Conservation (phyloP, 2,329 filamentous ascomycete genomes). For the Grosmannia serpens region DNA sequence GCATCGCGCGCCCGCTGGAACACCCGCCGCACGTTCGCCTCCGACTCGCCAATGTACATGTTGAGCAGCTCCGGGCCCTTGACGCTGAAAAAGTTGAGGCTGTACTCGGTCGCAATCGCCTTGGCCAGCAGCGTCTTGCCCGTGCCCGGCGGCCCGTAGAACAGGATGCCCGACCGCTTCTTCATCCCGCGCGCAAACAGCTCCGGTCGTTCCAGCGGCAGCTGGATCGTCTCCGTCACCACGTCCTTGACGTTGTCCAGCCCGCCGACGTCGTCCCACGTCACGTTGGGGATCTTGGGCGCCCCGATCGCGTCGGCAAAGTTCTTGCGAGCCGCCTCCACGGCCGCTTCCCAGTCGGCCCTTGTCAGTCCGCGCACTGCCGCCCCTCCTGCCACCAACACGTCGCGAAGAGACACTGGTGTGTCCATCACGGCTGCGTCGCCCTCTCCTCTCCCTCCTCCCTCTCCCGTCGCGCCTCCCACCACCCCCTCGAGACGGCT, state of each 20-base stretch:
- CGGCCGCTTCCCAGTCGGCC: slow-evolving; percentile 79
- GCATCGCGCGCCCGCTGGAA: slow-evolving; percentile 82
- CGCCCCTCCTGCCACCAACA: slow-evolving; percentile 79
- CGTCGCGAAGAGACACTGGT: slow-evolving; percentile 53
- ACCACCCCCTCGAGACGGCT: slow-evolving; percentile 62
- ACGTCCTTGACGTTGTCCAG: slow-evolving; percentile 90
- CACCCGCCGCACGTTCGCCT: slow-evolving; percentile 80
- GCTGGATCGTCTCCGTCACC: slow-evolving; percentile 91
- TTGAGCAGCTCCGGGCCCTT: slow-evolving; percentile 87
- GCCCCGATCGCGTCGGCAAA: slow-evolving; percentile 96
- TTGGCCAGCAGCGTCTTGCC: slow-evolving; percentile 90
- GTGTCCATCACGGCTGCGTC: not conserved
- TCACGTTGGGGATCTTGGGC: slow-evolving; percentile 94
- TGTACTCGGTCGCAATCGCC: slow-evolving; percentile 88
- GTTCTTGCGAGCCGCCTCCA: slow-evolving; percentile 92
- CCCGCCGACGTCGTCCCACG: slow-evolving; percentile 92
- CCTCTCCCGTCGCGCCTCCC: not conserved
- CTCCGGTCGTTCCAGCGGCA: slow-evolving; percentile 83
- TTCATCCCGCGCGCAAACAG: slow-evolving; percentile 97
- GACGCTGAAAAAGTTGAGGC: slow-evolving; percentile 87
- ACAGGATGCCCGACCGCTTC: slow-evolving; percentile 86
- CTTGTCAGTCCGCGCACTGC: slow-evolving; percentile 68
- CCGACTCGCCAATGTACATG: slow-evolving; percentile 93
- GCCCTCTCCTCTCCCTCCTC: slow-evolving; percentile 20
- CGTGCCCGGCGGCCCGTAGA: slow-evolving; percentile 84